phyloP scores from a whole-genome alignment of 331 rosid genomes.

The Rhamnella rubrinervis region DNA sequence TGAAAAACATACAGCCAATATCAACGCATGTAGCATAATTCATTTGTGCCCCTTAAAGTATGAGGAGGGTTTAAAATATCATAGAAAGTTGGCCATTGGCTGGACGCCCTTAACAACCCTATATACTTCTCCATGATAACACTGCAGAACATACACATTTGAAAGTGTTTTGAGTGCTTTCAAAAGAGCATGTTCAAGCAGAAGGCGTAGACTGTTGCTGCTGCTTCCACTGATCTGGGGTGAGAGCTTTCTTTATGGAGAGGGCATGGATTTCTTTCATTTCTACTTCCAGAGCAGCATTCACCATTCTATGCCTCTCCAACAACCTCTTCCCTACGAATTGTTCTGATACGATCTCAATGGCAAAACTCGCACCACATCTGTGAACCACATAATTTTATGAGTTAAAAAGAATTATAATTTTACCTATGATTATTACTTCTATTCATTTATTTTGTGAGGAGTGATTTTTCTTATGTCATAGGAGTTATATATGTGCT shows the following conservation, averaged over 20 bases:
- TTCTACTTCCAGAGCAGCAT: slow-evolving; percentile 71
- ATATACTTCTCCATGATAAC: not conserved
- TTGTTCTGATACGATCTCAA: slow-evolving; percentile 73
- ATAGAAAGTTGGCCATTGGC: too few species aligned
- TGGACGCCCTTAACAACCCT: not conserved
- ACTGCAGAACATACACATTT: slow-evolving; percentile 10
- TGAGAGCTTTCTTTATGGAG: slow-evolving; percentile 78
- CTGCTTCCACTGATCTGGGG: slow-evolving; percentile 92
- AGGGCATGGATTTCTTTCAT: slow-evolving; percentile 95
- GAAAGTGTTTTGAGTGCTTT: not conserved
- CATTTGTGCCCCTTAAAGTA: too few species aligned
- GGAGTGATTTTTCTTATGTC: too few species aligned
- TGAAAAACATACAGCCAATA: too few species aligned
- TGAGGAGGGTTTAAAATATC: too few species aligned
- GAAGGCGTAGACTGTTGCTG: slow-evolving; percentile 58
- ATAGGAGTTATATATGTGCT: too few species aligned
- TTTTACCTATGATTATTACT: not conserved
- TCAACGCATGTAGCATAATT: too few species aligned
- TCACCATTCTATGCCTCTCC: slow-evolving; percentile 90
- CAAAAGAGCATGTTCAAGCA: slow-evolving; percentile 29
- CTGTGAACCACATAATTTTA: slow-evolving; percentile 30
- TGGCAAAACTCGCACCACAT: slow-evolving; percentile 78
- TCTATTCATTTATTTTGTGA: too few species aligned
- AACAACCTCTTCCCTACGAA: slow-evolving; percentile 86
- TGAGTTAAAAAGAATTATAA: not conserved